Conservation (phyloP, 2,329 filamentous ascomycete species). For the Aspergillus sp. region DNA sequence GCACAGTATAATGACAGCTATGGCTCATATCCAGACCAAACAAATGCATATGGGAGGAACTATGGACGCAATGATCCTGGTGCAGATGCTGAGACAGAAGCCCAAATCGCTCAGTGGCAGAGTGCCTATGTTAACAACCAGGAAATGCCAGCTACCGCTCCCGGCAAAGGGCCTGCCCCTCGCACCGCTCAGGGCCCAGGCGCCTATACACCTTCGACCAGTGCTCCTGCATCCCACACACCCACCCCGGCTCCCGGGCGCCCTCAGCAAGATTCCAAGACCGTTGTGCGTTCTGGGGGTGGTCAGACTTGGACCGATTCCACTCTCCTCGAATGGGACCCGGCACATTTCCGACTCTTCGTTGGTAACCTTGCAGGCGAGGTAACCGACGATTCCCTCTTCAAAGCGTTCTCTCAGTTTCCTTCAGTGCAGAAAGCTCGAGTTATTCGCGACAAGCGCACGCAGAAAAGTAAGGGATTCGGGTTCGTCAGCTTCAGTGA, state of each 20-base stretch:
- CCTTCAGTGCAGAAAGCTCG: slow-evolving; percentile 83
- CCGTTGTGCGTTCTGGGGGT: slow-evolving; percentile 79
- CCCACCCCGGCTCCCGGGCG: slow-evolving; percentile 40
- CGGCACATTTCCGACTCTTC: slow-evolving; percentile 86
- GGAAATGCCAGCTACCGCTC: slow-evolving; percentile 25
- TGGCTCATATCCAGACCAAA: slow-evolving; percentile 32
- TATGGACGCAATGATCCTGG: slow-evolving; percentile 33
- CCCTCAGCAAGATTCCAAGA: slow-evolving; percentile 57
- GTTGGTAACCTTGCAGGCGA: slow-evolving; percentile 95
- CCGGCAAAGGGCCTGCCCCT: slow-evolving; percentile 35
- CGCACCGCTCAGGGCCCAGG: slow-evolving; percentile 42
- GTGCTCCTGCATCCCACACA: slow-evolving; percentile 26
- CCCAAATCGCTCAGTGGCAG: slow-evolving; percentile 91
- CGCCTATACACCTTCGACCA: slow-evolving; percentile 18
- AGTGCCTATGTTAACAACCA: slow-evolving; percentile 72
- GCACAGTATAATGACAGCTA: slow-evolving; percentile 41
- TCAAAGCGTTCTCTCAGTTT: slow-evolving; percentile 90
- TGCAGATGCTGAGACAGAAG: slow-evolving; percentile 73
- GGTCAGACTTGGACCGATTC: slow-evolving; percentile 90
- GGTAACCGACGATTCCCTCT: slow-evolving; percentile 88
- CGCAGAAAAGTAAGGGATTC: slow-evolving; percentile 91
- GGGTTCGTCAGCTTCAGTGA: slow-evolving; percentile 95
- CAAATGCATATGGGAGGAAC: slow-evolving; percentile 26
- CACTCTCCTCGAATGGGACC: slow-evolving; percentile 89
- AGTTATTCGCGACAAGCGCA: slow-evolving; percentile 90